phyloP scores from a whole-genome alignment of 805 yeast genomes.

The Wickerhamomyces canadensis region DNA sequence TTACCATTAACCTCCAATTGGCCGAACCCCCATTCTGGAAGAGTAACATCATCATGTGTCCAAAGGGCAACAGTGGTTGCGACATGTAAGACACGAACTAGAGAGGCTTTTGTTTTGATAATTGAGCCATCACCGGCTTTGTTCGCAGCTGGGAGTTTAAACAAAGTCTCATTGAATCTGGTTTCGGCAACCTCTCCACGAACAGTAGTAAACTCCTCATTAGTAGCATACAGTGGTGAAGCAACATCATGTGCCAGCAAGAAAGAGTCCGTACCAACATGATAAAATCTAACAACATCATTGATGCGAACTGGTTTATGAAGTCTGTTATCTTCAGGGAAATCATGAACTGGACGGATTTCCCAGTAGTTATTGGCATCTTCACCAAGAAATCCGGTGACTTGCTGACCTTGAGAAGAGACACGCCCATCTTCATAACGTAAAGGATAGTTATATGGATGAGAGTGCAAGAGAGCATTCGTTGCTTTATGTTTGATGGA shows the following conservation, averaged over 20 bases:
- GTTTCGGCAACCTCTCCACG: constrained; percentile 50
- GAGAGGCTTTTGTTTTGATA: constrained; percentile 65
- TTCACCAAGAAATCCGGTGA: constrained; percentile 57
- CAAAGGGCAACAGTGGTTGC: constrained; percentile 90
- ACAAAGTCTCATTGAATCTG: constrained; percentile 69
- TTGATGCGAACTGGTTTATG: constrained; percentile 59
- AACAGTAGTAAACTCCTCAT: constrained; percentile 86
- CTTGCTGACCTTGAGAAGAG: constrained; percentile 92
- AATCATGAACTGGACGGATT: constrained; percentile 57
- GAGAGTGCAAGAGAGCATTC: constrained; percentile 78
- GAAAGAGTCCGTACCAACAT: constrained; percentile 72
- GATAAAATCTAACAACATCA: constrained; percentile 74
- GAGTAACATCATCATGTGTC: constrained; percentile 76
- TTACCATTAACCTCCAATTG: constrained; percentile 96
- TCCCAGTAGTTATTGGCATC: constrained; percentile 82
- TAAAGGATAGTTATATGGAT: constrained; percentile 65
- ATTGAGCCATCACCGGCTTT: constrained; percentile 43
- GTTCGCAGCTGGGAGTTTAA: constrained; percentile 60
- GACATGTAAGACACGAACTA: constrained; percentile 69
- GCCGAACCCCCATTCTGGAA: constrained; percentile 93
- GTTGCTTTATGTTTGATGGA: constrained; percentile 81
- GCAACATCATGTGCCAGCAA: constrained; percentile 93
- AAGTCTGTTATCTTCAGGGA: constrained; percentile 31
- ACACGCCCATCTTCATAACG: constrained; percentile 96
- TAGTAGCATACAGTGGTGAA: constrained; percentile 86